These are phyloP conservation scores for Ambrosia hybrid DNA, from an alignment of 140 eudicot genomes.

Conservation along the genomic window DNA sequence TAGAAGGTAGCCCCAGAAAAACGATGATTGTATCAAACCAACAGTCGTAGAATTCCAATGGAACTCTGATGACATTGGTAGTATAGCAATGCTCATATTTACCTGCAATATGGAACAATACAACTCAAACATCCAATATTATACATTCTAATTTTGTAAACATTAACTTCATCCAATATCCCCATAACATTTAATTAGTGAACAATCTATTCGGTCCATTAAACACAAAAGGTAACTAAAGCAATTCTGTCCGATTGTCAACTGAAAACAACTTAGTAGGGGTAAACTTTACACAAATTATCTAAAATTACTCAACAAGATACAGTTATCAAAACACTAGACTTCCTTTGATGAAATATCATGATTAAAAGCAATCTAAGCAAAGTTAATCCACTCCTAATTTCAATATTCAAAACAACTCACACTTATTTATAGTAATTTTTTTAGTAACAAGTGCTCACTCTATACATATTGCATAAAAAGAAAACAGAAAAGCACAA, in stretches of 20 bases:
- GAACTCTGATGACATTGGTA: conserved; percentile 87
- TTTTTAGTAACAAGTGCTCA: conserved; percentile 38
- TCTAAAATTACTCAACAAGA: not conserved
- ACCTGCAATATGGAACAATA: conserved; percentile 59
- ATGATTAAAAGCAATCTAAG: no score
- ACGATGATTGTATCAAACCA: conserved; percentile 87
- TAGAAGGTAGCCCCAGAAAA: conserved; percentile 98
- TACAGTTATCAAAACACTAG: not conserved
- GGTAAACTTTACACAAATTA: not conserved
- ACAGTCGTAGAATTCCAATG: conserved; percentile 86
- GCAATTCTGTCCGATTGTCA: not conserved
- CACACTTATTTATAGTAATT: no score
- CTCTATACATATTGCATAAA: conserved; percentile 99
- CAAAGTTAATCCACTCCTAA: no score
- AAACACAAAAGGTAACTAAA: conserved; percentile 2
- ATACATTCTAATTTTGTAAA: not conserved
- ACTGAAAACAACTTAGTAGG: conserved; percentile 6
- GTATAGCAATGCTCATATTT: conserved; percentile 95
- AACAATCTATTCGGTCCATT: not conserved
- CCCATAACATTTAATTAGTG: conserved; percentile 1
- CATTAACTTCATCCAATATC: not conserved
- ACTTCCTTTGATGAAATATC: no score
- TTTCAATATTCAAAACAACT: no score
- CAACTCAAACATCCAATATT: conserved; percentile 5
- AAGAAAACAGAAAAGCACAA: no score